phyloP scores from a whole-genome alignment of 176 grass and related monocot genomes.

The Musa troglodytarum region DNA sequence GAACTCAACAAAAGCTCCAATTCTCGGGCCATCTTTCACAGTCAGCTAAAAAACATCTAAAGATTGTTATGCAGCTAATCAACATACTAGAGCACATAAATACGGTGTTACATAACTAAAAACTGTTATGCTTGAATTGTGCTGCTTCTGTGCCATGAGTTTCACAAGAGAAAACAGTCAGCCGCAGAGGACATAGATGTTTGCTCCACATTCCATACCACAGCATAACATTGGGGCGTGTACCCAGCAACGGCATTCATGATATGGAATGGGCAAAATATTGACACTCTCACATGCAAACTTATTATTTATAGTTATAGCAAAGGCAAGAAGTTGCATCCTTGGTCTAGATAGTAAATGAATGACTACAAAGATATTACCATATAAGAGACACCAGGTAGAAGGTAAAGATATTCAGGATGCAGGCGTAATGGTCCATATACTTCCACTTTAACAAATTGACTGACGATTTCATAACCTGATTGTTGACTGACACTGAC shows the following conservation, averaged over 20 bases:
- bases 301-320: not conserved
- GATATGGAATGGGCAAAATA: not conserved
- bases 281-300: not conserved
- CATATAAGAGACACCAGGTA: conserved; percentile 83
- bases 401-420: conserved; percentile 87
- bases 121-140: not conserved
- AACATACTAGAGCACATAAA: not conserved
- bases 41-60: conserved; percentile 37
- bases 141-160: not conserved
- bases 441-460: conserved; percentile 87
- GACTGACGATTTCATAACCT: conserved; percentile 70
- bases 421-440: conserved; percentile 70
- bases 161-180: not conserved
- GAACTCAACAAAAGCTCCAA: conserved; percentile 60
- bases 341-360: conserved; percentile 11
- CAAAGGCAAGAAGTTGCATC: conserved; percentile 8
- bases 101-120: not conserved
- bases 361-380: conserved; percentile 32
- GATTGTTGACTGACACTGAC: conserved; percentile 60
- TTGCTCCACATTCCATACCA: not conserved
- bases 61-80: not conserved
- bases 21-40: conserved; percentile 84
- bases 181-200: not conserved
- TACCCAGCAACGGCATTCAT: not conserved
- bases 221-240: conserved; percentile 7